Evolutionary conservation across 2,329 filamentous ascomycete genomes (phyloP).

Genomic region (Myriosclerotinia curreyana): DNA sequence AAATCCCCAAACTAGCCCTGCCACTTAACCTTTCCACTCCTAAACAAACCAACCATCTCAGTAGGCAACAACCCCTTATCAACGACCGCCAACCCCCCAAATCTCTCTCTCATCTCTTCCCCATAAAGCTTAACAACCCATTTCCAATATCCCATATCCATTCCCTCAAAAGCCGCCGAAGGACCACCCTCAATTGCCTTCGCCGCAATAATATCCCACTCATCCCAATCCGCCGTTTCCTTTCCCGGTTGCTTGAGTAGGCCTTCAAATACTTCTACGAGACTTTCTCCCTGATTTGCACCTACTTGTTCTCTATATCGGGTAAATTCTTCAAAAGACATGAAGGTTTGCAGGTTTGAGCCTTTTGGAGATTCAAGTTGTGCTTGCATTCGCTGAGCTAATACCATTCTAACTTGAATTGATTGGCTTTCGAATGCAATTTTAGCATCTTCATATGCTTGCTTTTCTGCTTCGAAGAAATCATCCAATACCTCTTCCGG

Average conservation of each 20-base stretch:
- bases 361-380: neutral
- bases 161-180: neutral
- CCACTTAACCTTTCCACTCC: conserved; percentile 42
- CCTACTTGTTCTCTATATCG: conserved; percentile 39
- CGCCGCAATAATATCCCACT: conserved; percentile 22
- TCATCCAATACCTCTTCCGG: conserved; percentile 34
- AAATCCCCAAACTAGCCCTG: conserved; percentile 33
- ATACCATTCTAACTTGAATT: neutral
- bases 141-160: conserved; percentile 39
- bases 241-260: conserved; percentile 30
- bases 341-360: conserved; percentile 35
- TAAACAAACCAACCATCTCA: conserved; percentile 43
- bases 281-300: conserved; percentile 33
- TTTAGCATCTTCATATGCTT: conserved; percentile 40
- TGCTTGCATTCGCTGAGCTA: neutral
- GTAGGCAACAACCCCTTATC: conserved; percentile 44
- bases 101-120: conserved; percentile 42
- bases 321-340: conserved; percentile 44
- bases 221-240: conserved; percentile 33
- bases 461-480: conserved; percentile 39
- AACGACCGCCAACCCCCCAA: conserved; percentile 44
- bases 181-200: conserved; percentile 15
- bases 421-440: conserved; percentile 36
- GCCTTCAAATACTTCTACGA: conserved; percentile 35
- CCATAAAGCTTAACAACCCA: conserved; percentile 44